Percentiles rank a stretch among this genome's conserved stretches.
Evolutionary conservation across 164 flowering plant species (phyloP).

Genomic region (Cinnamomum micranthum): DNA sequence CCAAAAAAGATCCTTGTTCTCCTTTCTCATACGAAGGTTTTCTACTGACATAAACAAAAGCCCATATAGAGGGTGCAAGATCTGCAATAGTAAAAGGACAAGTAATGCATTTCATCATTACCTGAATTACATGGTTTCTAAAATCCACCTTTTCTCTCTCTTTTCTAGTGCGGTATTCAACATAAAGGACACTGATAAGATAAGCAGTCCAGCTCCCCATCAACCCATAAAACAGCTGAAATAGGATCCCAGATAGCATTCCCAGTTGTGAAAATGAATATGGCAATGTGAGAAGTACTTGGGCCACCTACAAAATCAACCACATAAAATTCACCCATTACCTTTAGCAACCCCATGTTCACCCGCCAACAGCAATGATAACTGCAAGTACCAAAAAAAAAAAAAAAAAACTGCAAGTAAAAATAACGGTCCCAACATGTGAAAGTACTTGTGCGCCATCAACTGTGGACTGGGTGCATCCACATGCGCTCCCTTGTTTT

Average conservation of each 20-base stretch:
- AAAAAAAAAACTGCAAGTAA: neutral
- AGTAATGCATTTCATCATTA: constrained; percentile 8
- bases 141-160: constrained; percentile 69
- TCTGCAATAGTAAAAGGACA: neutral
- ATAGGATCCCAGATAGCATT: constrained; percentile 56
- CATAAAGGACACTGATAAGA: constrained; percentile 61
- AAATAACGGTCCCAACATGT: neutral
- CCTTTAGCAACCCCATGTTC: neutral
- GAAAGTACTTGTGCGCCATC: too few species aligned
- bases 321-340: neutral
- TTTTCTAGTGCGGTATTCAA: constrained; percentile 67
- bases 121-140: constrained; percentile 85
- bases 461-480: too few species aligned
- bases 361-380: neutral
- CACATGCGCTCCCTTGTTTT: too few species aligned
- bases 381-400: neutral
- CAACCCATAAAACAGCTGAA: constrained; percentile 66
- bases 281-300: constrained; percentile 66
- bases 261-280: constrained; percentile 80
- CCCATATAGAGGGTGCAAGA: neutral
- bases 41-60: neutral
- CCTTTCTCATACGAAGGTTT: neutral
- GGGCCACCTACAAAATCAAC: constrained; percentile 51
- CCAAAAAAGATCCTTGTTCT: neutral
- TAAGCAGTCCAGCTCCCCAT: constrained; percentile 83